A percentile compares a stretch with the other conserved stretches of the same genome.
Evolutionary conservation across 1,284 basidiomycete genomes (phyloP).

Genomic region (Neolentinus lepideus): DNA sequence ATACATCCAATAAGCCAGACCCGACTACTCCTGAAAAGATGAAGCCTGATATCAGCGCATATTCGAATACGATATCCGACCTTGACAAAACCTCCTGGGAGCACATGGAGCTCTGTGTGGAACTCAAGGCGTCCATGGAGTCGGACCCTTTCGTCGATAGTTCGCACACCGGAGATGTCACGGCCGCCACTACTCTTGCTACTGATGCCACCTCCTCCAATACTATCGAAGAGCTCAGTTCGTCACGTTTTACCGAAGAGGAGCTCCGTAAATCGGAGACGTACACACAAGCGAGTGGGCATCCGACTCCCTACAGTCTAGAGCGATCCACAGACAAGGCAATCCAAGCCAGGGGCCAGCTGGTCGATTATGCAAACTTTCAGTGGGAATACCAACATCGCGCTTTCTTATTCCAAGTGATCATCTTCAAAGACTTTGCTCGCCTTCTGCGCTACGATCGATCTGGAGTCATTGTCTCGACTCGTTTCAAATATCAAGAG

Average conservation of each 20-base stretch:
- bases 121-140: background rate
- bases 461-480: constrained; percentile 2
- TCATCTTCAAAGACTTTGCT: background rate
- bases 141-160: background rate
- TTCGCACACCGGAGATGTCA: no score
- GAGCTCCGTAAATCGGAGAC: background rate
- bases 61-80: background rate
- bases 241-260: background rate
- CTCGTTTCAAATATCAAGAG: background rate
- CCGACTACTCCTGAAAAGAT: background rate
- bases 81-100: background rate
- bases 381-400: background rate
- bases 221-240: no score
- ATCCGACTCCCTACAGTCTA: background rate
- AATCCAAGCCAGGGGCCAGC: background rate
- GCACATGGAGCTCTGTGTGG: background rate
- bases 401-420: constrained; percentile 1
- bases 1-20: background rate
- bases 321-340: background rate
- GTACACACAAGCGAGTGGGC: background rate
- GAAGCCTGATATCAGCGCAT: background rate
- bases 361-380: background rate
- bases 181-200: no score
- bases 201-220: no score
- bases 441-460: constrained; percentile 6